These are phyloP conservation scores for Aspergillus tamarii DNA, from an alignment of 2,329 filamentous ascomycete genomes.

Conservation along the genomic window DNA sequence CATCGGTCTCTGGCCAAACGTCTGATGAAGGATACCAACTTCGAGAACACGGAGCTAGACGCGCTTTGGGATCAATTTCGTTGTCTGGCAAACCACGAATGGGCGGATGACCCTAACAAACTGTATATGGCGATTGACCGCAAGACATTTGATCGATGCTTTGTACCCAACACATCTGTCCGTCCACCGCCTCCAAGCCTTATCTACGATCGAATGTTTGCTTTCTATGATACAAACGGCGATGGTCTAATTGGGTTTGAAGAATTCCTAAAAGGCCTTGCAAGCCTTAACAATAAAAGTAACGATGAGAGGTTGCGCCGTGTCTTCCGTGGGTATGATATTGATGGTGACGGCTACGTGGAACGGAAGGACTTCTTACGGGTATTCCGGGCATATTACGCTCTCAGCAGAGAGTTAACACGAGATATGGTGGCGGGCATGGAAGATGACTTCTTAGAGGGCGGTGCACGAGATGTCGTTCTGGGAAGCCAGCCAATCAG, in stretches of 20 bases:
- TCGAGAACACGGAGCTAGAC: constrained; percentile 86
- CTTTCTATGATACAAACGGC: constrained; percentile 89
- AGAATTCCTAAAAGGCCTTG: constrained; percentile 84
- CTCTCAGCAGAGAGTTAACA: constrained; percentile 86
- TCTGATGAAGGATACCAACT: constrained; percentile 71
- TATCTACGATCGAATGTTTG: constrained; percentile 94
- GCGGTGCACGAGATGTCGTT: constrained; percentile 75
- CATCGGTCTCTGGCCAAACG: constrained; percentile 68
- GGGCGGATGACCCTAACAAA: constrained; percentile 76
- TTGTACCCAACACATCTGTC: constrained; percentile 82
- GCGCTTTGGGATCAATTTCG: constrained; percentile 97
- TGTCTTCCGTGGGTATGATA: constrained; percentile 87
- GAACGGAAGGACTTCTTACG: constrained; percentile 84
- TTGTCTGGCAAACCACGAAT: constrained; percentile 85
- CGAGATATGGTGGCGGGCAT: constrained; percentile 78
- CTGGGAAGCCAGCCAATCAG: constrained; percentile 76
- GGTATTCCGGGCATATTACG: constrained; percentile 90
- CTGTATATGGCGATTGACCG: constrained; percentile 85
- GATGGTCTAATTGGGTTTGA: constrained; percentile 90
- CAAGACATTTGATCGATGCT: constrained; percentile 87
- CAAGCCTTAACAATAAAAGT: constrained; percentile 62
- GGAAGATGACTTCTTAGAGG: constrained; percentile 76
- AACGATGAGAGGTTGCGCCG: constrained; percentile 69
- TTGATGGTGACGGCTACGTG: constrained; percentile 85
- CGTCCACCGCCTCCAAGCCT: constrained; percentile 80